phyloP scores from a whole-genome alignment of 768 basidiomycete species.

The Ramaria sp. region DNA sequence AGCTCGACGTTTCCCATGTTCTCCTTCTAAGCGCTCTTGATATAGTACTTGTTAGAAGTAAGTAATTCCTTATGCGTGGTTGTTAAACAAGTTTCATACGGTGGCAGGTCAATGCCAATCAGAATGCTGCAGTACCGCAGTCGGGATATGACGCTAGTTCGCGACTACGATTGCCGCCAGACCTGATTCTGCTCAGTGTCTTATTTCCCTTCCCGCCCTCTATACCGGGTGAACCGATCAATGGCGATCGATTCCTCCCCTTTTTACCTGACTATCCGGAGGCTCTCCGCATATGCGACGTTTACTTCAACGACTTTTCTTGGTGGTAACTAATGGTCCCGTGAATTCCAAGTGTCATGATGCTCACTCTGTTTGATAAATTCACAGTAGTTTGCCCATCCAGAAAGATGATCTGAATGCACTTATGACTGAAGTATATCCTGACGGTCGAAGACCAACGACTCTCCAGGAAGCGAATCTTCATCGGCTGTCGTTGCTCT shows the following conservation, averaged over 20 bases:
- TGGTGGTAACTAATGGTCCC: constrained; percentile 3
- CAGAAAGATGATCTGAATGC: neutral
- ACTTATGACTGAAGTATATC: too few relatives aligned
- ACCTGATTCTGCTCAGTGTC: constrained; percentile 6
- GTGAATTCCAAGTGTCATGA: neutral
- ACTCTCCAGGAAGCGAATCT: neutral
- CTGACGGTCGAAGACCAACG: neutral
- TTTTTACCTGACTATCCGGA: constrained; percentile 4
- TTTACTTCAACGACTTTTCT: constrained; percentile 5
- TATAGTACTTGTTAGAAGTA: constrained; percentile 4
- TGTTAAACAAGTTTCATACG: neutral
- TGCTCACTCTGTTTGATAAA: neutral
- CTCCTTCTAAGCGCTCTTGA: neutral
- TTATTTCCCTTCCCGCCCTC: constrained; percentile 6
- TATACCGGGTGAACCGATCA: neutral
- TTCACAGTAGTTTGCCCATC: constrained; percentile 2
- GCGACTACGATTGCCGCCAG: neutral
- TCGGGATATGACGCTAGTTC: neutral
- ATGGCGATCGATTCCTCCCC: neutral
- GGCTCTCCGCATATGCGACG: constrained; percentile 3
- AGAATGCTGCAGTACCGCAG: neutral
- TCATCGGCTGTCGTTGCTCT: neutral
- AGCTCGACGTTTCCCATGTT: neutral
- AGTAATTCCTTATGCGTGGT: neutral
- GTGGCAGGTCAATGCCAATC: neutral